Conservation (phyloP, 768 basidiomycete genomes). For the Vararia minispora region DNA sequence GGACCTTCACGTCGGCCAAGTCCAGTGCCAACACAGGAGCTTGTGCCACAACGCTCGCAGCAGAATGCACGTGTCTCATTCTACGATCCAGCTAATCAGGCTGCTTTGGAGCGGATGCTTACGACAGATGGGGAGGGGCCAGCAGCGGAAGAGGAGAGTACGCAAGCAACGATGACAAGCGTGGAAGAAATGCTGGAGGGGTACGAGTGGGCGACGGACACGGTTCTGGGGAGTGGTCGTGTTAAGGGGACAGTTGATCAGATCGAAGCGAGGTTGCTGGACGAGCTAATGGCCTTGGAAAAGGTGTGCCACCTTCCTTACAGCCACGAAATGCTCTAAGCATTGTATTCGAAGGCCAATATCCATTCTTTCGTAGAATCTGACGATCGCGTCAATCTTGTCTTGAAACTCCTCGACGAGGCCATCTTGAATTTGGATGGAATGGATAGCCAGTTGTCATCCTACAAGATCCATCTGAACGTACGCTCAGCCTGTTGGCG, state of each 20-base stretch:
- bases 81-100: constrained; percentile 74
- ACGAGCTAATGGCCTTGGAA: constrained; percentile 88
- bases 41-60: constrained; percentile 36
- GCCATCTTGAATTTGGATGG: constrained; percentile 81
- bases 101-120: constrained; percentile 58
- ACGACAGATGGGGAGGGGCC: constrained; percentile 23
- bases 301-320: constrained; percentile 42
- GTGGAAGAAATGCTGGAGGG: constrained; percentile 99
- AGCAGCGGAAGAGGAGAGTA: constrained; percentile 51
- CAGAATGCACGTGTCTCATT: constrained; percentile 69
- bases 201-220: constrained; percentile 90
- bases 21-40: constrained; percentile 16
- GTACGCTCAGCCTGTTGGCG: constrained; percentile 32
- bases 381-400: constrained; percentile 80
- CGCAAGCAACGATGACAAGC: constrained; percentile 75
- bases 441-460: constrained; percentile 80
- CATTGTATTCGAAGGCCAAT: constrained; percentile 54
- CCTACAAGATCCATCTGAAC: constrained; percentile 95
- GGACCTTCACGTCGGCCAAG: constrained; percentile 4
- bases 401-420: constrained; percentile 83
- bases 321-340: no score
- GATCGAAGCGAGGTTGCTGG: constrained; percentile 80
- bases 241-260: constrained; percentile 74
- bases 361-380: constrained; percentile 96
- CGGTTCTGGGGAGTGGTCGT: constrained; percentile 54